phyloP scores from a whole-genome alignment of 257 asterid genomes.

The Agastache rugosa region DNA sequence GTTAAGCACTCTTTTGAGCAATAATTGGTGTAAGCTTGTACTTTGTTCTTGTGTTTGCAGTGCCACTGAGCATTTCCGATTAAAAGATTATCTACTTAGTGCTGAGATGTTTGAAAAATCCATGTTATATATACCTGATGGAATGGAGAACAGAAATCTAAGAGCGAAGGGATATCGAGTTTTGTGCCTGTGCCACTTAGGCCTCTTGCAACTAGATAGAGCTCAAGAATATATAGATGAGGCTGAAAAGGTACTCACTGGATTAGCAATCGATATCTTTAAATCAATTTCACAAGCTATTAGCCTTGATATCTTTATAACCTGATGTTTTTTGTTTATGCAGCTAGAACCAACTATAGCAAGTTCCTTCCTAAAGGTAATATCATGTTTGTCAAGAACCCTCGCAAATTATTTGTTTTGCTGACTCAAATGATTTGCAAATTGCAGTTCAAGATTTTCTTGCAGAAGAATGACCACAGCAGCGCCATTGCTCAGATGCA shows the following conservation, averaged over 20 bases:
- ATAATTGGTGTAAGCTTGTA: constrained; percentile 22
- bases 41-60: constrained; percentile 50
- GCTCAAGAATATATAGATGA: constrained; percentile 96
- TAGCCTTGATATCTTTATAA: constrained; percentile 20
- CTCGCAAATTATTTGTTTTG: constrained; percentile 9
- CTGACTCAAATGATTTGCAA: constrained; percentile 26
- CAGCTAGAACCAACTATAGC: constrained; percentile 96
- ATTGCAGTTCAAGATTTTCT: constrained; percentile 87
- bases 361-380: constrained; percentile 90
- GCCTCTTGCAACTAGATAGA: constrained; percentile 84
- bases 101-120: constrained; percentile 95
- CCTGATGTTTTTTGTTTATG: constrained; percentile 48
- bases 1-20: not conserved
- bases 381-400: constrained; percentile 30
- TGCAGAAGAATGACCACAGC: constrained; percentile 69
- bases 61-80: constrained; percentile 84
- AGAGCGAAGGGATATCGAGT: constrained; percentile 93
- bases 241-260: constrained; percentile 79
- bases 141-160: constrained; percentile 75
- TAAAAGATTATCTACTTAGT: constrained; percentile 73
- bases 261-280: constrained; percentile 13
- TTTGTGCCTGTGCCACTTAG: constrained; percentile 86
- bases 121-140: constrained; percentile 78
- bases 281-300: constrained; percentile 21
- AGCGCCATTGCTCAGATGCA: constrained; percentile 82